Conservation (phyloP, 2,329 filamentous ascomycete species). For the Ampelomyces quisqualis region DNA sequence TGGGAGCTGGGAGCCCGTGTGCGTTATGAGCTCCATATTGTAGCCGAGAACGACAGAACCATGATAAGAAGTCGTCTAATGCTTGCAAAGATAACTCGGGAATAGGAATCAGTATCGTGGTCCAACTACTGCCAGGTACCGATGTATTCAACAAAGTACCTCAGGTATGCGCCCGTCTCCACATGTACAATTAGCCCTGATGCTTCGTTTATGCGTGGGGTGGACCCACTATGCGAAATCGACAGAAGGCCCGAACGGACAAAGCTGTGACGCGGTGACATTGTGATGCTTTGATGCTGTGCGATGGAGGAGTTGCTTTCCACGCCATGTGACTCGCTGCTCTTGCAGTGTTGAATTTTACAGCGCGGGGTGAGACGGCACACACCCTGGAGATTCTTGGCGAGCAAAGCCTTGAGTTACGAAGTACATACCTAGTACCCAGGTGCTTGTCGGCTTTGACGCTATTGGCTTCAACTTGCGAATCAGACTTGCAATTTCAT, state of each 20-base stretch:
- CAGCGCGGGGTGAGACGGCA: too few relatives aligned
- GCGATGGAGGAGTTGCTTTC: too few relatives aligned
- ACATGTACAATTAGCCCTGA: too few relatives aligned
- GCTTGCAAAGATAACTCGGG: slow-evolving; percentile 2
- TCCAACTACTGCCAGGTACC: slow-evolving; percentile 8
- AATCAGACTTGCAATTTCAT: slow-evolving; percentile 1
- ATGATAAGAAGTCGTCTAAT: slow-evolving; percentile 1
- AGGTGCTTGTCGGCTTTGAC: too few relatives aligned
- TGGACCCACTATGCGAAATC: neutral
- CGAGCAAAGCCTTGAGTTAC: too few relatives aligned
- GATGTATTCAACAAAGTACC: slow-evolving; percentile 1
- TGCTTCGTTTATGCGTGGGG: slow-evolving; percentile 8
- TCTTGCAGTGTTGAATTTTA: neutral
- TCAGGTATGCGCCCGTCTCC: slow-evolving; percentile 9
- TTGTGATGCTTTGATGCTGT: neutral
- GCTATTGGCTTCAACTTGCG: slow-evolving; percentile 2
- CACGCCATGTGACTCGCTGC: neutral
- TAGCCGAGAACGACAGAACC: too few relatives aligned
- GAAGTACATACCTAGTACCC: too few relatives aligned
- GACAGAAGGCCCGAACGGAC: neutral
- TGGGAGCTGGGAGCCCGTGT: too few relatives aligned
- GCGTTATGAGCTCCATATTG: too few relatives aligned
- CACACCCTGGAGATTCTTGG: too few relatives aligned
- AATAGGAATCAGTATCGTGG: slow-evolving; percentile 3
- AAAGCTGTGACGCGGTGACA: neutral